Conservation (phyloP, 495 filamentous ascomycete species). For the Trichoderma asperelloides region DNA sequence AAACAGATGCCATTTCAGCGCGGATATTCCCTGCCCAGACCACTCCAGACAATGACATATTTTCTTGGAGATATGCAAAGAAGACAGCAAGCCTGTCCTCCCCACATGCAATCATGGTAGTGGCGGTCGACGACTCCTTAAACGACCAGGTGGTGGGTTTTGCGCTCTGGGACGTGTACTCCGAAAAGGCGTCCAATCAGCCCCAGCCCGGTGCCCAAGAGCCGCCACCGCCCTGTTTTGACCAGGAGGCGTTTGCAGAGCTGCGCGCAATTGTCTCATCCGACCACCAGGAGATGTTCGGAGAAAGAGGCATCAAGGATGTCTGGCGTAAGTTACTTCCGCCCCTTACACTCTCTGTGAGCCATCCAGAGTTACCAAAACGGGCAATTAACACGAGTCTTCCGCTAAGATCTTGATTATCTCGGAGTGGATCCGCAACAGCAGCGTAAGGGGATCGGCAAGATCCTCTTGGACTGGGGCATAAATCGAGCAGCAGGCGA, state of each 20-base stretch:
- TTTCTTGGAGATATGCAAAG: conserved; percentile 5
- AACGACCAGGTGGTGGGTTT: not conserved
- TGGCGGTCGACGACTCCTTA: not conserved
- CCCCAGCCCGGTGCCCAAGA: not conserved
- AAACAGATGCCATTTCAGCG: conserved; percentile 1
- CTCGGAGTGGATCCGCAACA: conserved; percentile 25
- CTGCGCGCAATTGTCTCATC: not conserved
- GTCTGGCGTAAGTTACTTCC: conserved; percentile 10
- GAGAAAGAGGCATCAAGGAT: conserved; percentile 10
- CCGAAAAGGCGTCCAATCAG: conserved; percentile 1
- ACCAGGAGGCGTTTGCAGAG: not conserved
- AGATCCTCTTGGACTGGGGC: conserved; percentile 33
- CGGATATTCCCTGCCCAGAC: conserved; percentile 2
- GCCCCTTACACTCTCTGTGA: not conserved
- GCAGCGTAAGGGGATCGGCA: conserved; percentile 25
- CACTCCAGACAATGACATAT: not conserved
- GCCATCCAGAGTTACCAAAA: not conserved
- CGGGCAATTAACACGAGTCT: not conserved
- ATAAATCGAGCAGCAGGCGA: conserved; percentile 21
- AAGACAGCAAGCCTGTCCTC: not conserved
- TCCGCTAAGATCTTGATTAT: conserved; percentile 20
- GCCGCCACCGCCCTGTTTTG: not conserved
- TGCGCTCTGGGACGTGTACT: not conserved
- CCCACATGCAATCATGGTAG: not conserved
- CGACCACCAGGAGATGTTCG: conserved; percentile 8